These are phyloP conservation scores for Teunomyces stri DNA, from an alignment of 805 yeast genomes.

Conservation along the genomic window DNA sequence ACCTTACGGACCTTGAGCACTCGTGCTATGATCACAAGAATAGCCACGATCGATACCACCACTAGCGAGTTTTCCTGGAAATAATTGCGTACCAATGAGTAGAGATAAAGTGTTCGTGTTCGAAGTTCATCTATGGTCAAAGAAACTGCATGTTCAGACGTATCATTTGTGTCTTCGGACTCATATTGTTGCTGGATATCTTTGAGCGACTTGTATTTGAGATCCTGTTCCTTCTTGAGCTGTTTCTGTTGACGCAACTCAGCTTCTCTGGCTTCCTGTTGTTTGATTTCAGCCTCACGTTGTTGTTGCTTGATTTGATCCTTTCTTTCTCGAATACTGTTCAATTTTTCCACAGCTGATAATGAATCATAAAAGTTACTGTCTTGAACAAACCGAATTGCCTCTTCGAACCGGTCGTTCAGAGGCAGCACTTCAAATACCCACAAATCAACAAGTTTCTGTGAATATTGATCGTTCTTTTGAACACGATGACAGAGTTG, in stretches of 20 bases:
- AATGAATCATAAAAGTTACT: slow-evolving; percentile 16
- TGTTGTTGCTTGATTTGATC: slow-evolving; percentile 15
- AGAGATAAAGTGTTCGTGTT: slow-evolving; percentile 15
- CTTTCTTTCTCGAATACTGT: slow-evolving; percentile 14
- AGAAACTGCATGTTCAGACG: not conserved
- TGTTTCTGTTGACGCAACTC: slow-evolving; percentile 13
- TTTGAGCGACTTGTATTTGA: slow-evolving; percentile 29
- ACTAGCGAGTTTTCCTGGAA: slow-evolving; percentile 28
- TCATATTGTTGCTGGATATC: slow-evolving; percentile 22
- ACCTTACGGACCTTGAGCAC: slow-evolving; percentile 23
- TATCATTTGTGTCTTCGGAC: not conserved
- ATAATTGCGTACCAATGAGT: slow-evolving; percentile 18
- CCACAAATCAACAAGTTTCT: slow-evolving; percentile 29
- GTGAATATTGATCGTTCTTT: slow-evolving; percentile 13
- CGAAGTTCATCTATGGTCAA: slow-evolving; percentile 10
- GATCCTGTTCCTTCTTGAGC: slow-evolving; percentile 17
- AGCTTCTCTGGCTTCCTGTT: slow-evolving; percentile 20
- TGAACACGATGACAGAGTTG: not conserved
- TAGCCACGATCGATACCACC: slow-evolving; percentile 20
- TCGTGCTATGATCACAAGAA: slow-evolving; percentile 19
- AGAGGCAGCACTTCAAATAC: slow-evolving; percentile 36
- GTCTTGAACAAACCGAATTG: slow-evolving; percentile 25
- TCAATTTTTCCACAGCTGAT: slow-evolving; percentile 8
- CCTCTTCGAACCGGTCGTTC: slow-evolving; percentile 24
- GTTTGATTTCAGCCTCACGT: slow-evolving; percentile 19